Evolutionary conservation across 352 stramenopile species (phyloP).

Genomic region (Pythium utonaiense): DNA sequence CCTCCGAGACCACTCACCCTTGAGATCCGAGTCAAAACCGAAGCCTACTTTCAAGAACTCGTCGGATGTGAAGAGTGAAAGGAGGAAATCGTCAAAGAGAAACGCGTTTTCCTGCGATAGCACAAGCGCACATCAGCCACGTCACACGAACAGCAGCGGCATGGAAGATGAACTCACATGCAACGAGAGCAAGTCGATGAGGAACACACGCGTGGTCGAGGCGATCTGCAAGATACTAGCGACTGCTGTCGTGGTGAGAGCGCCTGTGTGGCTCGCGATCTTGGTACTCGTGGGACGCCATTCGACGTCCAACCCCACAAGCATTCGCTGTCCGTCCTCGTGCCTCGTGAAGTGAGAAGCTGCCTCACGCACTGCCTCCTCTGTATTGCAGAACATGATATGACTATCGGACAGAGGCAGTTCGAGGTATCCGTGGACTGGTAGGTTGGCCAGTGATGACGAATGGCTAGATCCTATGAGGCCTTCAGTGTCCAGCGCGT

Average conservation of each 20-base stretch:
- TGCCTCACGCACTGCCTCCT: conserved; percentile 16
- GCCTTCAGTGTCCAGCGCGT: conserved; percentile 7
- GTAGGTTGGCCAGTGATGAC: conserved; percentile 14
- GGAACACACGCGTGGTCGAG: conserved; percentile 36
- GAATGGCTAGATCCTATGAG: background rate
- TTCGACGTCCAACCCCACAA: conserved; percentile 64
- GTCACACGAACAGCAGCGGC: background rate
- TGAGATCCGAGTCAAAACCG: conserved; percentile 64
- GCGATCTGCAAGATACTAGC: conserved; percentile 69
- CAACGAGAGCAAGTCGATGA: conserved; percentile 54
- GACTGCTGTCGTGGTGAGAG: conserved; percentile 27
- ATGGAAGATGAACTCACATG: conserved; percentile 36
- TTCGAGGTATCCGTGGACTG: conserved; percentile 29
- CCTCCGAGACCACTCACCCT: conserved; percentile 31
- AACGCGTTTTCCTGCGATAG: conserved; percentile 32
- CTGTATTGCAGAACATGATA: conserved; percentile 43
- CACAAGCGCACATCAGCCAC: background rate
- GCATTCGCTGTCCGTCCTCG: background rate
- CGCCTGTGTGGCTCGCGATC: conserved; percentile 19
- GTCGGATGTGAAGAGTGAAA: conserved; percentile 30
- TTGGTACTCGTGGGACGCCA: conserved; percentile 48
- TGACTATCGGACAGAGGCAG: conserved; percentile 20
- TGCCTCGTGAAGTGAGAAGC: conserved; percentile 28
- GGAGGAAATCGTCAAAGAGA: conserved; percentile 49
- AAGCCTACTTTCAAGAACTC: conserved; percentile 58